Evolutionary conservation across 345 rosid genomes (phyloP).

Genomic region (Gossypium ekmanianum): DNA sequence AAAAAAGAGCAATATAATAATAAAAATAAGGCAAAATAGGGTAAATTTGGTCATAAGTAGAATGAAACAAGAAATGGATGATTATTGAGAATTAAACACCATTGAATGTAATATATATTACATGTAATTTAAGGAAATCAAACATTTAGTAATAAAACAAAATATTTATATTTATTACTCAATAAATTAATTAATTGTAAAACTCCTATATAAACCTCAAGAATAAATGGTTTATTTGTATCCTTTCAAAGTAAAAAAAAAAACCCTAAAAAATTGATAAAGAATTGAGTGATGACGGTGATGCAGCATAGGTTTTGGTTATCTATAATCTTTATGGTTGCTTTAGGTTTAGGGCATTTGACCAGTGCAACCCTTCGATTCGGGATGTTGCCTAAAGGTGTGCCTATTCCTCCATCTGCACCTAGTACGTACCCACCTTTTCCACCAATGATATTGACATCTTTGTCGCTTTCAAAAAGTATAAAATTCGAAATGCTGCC

Average conservation of each 20-base stretch:
- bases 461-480: neutral
- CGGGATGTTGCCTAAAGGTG: neutral
- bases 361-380: neutral
- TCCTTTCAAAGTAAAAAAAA: neutral
- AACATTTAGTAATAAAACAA: neutral
- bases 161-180: neutral
- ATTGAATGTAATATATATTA: neutral
- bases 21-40: too few species aligned
- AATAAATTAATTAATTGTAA: neutral
- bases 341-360: neutral
- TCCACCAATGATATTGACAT: neutral
- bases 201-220: neutral
- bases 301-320: neutral
- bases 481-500: neutral
- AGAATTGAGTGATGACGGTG: neutral
- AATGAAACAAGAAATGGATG: neutral
- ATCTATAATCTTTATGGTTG: neutral
- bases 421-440: neutral
- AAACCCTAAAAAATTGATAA: neutral
- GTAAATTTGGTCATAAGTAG: too few species aligned
- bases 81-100: neutral
- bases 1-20: too few species aligned
- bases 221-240: neutral
- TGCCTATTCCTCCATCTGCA: neutral
- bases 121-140: neutral